phyloP scores from a whole-genome alignment of 1,284 basidiomycete species.

The Pyrrhoderma lamaoense region DNA sequence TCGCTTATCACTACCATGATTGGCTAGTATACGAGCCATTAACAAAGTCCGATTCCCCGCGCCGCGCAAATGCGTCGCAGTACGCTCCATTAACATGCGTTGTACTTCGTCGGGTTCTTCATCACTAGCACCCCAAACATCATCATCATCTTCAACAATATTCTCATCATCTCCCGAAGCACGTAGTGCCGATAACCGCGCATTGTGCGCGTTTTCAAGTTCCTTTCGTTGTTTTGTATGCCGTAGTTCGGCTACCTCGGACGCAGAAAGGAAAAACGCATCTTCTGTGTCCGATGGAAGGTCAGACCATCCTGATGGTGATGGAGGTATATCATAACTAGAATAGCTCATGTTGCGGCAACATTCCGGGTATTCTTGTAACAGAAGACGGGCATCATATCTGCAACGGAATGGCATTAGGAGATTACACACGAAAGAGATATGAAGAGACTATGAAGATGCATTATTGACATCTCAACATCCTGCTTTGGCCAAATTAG shows the following conservation, averaged over 20 bases:
- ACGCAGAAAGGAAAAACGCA: conserved; percentile 64
- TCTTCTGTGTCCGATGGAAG: conserved; percentile 79
- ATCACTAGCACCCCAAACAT: conserved; percentile 61
- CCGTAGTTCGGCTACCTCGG: conserved; percentile 59
- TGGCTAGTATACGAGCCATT: conserved; percentile 83
- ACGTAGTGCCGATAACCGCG: conserved; percentile 52
- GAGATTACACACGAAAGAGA: conserved; percentile 6
- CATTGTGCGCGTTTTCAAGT: conserved; percentile 54
- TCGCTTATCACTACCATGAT: conserved; percentile 61
- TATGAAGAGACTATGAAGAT: not conserved
- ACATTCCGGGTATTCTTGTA: conserved; percentile 27
- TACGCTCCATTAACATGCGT: conserved; percentile 64
- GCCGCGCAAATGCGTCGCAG: conserved; percentile 56
- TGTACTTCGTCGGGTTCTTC: conserved; percentile 72
- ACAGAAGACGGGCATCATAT: conserved; percentile 71
- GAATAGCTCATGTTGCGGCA: not conserved
- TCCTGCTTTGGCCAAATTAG: too few relatives aligned
- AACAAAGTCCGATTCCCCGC: conserved; percentile 72
- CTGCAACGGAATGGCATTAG: conserved; percentile 33
- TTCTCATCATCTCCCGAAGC: conserved; percentile 33
- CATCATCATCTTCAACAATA: conserved; percentile 29
- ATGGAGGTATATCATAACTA: not conserved
- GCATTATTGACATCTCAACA: not conserved
- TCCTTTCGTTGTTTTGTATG: conserved; percentile 57
- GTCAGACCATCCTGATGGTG: conserved; percentile 62